These are phyloP conservation scores for Yamadazyma kanchanaburiensis DNA, from an alignment of 1,139 yeast species.

Conservation along the genomic window DNA sequence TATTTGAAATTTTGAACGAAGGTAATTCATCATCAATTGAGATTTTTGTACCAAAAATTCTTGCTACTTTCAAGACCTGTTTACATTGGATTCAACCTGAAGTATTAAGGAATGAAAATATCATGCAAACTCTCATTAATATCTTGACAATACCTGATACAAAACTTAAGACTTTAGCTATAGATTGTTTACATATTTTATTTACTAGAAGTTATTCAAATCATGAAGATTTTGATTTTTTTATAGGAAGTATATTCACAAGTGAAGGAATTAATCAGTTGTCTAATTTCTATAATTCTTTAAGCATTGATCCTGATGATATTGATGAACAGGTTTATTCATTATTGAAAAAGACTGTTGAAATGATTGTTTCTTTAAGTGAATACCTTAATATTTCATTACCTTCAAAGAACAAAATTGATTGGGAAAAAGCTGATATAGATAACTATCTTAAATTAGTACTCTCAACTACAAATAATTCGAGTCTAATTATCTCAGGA, in stretches of 20 bases:
- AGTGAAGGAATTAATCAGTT: slow-evolving; percentile 69
- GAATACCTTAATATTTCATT: slow-evolving; percentile 58
- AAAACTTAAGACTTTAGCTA: slow-evolving; percentile 74
- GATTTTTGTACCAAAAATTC: slow-evolving; percentile 58
- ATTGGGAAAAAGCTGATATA: slow-evolving; percentile 54
- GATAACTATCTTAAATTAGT: slow-evolving; percentile 69
- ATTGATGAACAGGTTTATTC: slow-evolving; percentile 79
- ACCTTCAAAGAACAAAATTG: slow-evolving; percentile 33
- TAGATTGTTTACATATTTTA: slow-evolving; percentile 86
- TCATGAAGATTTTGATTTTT: slow-evolving; percentile 70
- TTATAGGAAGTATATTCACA: slow-evolving; percentile 77
- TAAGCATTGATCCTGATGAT: slow-evolving; percentile 67
- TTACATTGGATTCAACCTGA: slow-evolving; percentile 87
- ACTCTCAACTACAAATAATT: slow-evolving; percentile 75
- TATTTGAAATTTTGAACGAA: slow-evolving; percentile 51
- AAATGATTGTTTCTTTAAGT: slow-evolving; percentile 87
- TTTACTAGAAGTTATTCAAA: slow-evolving; percentile 77
- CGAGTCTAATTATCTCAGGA: slow-evolving; percentile 87
- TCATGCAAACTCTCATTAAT: slow-evolving; percentile 60
- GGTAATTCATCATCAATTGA: slow-evolving; percentile 34
- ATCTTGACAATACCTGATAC: slow-evolving; percentile 61
- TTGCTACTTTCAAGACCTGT: slow-evolving; percentile 85
- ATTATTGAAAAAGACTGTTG: slow-evolving; percentile 83
- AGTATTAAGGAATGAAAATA: slow-evolving; percentile 64
- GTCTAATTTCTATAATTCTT: slow-evolving; percentile 58